These are phyloP conservation scores for Dendrocalamus latiflorus DNA, from an alignment of 202 grass and related monocot genomes.

Conservation along the genomic window DNA sequence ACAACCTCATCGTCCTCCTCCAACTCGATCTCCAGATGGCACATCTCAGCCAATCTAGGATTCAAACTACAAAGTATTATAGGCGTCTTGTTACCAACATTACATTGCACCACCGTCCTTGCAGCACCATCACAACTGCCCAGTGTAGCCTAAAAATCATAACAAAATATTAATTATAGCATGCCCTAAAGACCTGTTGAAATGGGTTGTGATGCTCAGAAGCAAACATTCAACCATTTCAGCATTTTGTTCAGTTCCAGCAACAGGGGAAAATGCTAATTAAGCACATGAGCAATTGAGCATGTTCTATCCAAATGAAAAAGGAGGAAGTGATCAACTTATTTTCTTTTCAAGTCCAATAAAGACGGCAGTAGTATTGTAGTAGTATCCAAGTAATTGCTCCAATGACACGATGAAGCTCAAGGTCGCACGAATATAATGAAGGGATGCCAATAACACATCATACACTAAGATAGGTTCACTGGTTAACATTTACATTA, in stretches of 20 bases:
- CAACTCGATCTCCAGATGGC: constrained; percentile 79
- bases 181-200: neutral
- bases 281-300: neutral
- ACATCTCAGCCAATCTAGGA: constrained; percentile 49
- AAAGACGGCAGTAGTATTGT: neutral
- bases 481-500: neutral
- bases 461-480: neutral
- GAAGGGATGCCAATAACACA: neutral
- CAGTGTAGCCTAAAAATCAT: constrained; percentile 47
- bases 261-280: neutral
- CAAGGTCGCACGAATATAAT: neutral
- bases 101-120: constrained; percentile 70
- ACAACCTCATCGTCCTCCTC: constrained; percentile 70
- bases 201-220: neutral
- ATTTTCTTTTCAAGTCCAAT: neutral
- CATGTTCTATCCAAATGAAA: neutral
- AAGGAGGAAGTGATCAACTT: neutral
- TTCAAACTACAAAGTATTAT: constrained; percentile 72
- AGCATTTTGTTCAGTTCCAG: neutral
- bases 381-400: neutral
- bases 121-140: constrained; percentile 27
- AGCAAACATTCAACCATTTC: neutral
- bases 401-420: neutral
- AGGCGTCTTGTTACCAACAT: constrained; percentile 69
- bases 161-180: neutral